Conservation (phyloP, 164 flowering plant genomes). For the Stephania cephalantha region DNA sequence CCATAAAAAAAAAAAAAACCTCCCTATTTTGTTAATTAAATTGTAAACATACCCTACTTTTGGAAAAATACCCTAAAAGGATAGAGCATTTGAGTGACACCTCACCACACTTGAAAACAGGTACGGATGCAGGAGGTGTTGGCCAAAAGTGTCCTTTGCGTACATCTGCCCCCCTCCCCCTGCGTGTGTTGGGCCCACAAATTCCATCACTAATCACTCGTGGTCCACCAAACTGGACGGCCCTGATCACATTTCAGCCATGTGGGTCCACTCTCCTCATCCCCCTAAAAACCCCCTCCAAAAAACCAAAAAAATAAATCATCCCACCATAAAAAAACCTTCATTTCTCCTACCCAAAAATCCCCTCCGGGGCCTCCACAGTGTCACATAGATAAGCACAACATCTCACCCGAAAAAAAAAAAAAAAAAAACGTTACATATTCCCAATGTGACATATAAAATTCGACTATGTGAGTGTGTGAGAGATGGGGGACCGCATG, state of each 20-base stretch:
- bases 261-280: not conserved
- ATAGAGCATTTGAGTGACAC: not conserved
- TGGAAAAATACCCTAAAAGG: too few relatives aligned
- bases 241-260: not conserved
- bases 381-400: not conserved
- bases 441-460: too few relatives aligned
- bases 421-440: too few relatives aligned
- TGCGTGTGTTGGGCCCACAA: not conserved
- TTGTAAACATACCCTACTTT: too few relatives aligned
- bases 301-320: too few relatives aligned
- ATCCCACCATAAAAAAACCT: not conserved
- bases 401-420: not conserved
- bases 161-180: not conserved
- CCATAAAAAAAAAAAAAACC: too few relatives aligned
- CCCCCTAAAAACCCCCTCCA: too few relatives aligned
- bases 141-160: conserved; percentile 2
- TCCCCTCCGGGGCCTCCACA: not conserved
- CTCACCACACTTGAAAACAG: not conserved
- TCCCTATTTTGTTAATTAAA: too few relatives aligned
- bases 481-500: not conserved
- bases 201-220: not conserved
- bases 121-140: not conserved
- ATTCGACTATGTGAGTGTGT: not conserved
- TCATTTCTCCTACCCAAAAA: not conserved
- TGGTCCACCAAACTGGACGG: conserved; percentile 5